Evolutionary conservation across 495 filamentous ascomycete species (phyloP).

Genomic region (Xanthoparmelia taractica): DNA sequence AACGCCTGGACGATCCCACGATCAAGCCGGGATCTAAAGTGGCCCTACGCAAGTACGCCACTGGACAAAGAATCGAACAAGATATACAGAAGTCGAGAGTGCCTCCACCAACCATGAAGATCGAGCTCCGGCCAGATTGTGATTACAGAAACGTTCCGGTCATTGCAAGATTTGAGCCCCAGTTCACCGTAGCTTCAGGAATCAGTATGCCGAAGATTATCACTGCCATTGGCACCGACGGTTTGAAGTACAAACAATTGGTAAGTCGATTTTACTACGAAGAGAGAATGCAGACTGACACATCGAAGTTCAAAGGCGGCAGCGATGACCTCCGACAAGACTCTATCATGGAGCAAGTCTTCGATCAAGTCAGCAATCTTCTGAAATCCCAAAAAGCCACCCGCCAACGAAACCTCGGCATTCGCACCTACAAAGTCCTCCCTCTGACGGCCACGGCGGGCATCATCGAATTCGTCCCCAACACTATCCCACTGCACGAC

Average conservation of each 20-base stretch:
- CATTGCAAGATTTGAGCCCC: constrained; percentile 57
- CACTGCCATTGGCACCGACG: constrained; percentile 67
- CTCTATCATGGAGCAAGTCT: constrained; percentile 99
- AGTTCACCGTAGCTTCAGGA: constrained; percentile 78
- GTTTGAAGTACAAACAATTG: constrained; percentile 73
- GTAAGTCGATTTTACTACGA: neutral
- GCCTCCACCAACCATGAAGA: constrained; percentile 83
- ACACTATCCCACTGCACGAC: constrained; percentile 85
- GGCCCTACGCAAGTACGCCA: constrained; percentile 48
- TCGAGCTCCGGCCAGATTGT: constrained; percentile 61
- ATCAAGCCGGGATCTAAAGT: constrained; percentile 62
- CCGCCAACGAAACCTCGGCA: constrained; percentile 75
- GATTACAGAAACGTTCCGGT: constrained; percentile 71
- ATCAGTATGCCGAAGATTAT: constrained; percentile 89
- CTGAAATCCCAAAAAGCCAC: constrained; percentile 78
- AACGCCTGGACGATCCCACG: constrained; percentile 46
- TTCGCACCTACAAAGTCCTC: constrained; percentile 93
- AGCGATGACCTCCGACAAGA: constrained; percentile 97
- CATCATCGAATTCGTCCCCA: constrained; percentile 93
- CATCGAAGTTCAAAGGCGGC: constrained; percentile 66
- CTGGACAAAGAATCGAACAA: constrained; percentile 49
- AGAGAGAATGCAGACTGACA: neutral
- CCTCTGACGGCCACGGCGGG: constrained; percentile 76
- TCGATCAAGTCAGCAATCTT: constrained; percentile 86
- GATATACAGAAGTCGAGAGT: constrained; percentile 48